phyloP scores from a whole-genome alignment of 257 asterid species.

The Osmanthus fragrans region DNA sequence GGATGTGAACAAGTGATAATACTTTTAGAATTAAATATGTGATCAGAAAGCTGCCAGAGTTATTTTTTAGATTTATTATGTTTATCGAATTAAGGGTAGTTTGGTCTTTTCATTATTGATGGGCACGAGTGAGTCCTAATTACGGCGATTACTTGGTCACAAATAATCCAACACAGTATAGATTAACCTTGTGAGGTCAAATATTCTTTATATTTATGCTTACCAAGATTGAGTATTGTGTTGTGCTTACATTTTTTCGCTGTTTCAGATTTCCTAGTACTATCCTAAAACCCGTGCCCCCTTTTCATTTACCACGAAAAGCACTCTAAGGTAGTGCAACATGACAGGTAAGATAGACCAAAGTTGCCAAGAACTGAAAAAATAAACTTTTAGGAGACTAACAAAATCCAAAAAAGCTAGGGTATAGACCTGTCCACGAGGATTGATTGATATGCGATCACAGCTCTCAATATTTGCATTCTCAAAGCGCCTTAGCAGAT shows the following conservation, averaged over 20 bases:
- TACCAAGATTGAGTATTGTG: not conserved
- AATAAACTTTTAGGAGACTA: slow-evolving; percentile 6
- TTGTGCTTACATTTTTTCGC: not conserved
- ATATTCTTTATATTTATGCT: not conserved
- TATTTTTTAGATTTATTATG: not conserved
- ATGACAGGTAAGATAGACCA: not conserved
- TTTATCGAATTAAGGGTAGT: not conserved
- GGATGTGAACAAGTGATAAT: not conserved
- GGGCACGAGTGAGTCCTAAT: not conserved
- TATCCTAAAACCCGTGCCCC: not conserved
- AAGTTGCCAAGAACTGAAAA: not conserved
- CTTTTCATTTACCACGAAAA: not conserved
- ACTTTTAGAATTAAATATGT: not conserved
- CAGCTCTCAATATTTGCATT: slow-evolving; percentile 83
- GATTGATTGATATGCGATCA: slow-evolving; percentile 87
- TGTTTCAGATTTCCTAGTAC: not conserved
- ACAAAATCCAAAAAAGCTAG: slow-evolving; percentile 4
- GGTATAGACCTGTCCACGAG: slow-evolving; percentile 85
- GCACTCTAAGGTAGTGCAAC: not conserved
- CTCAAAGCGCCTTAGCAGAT: slow-evolving; percentile 73
- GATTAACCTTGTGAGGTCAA: not conserved
- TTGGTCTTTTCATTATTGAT: not conserved
- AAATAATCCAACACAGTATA: not conserved
- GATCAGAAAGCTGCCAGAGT: not conserved
- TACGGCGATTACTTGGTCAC: not conserved